Evolutionary conservation across 495 filamentous ascomycete species (phyloP), one percentile per base, ranked within the genome.

Genomic region (Hypomontagnella submonticulosa): DNA sequence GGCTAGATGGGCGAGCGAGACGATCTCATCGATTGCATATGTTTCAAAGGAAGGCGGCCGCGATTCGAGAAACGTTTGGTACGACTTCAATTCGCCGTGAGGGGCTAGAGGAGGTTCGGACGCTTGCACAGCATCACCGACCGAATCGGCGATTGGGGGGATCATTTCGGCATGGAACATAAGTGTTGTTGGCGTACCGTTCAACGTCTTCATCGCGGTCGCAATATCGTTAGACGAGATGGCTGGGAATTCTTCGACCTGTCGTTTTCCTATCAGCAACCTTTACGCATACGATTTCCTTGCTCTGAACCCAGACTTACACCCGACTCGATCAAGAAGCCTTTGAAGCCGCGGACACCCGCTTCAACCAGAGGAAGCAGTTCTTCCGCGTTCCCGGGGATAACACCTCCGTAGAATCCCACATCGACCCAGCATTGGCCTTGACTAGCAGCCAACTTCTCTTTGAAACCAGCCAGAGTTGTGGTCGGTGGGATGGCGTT

Each of bases 161-260:
- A 97, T 88, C 93, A 97, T 97, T 77, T 99, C 95, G 15, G 95
- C 95, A 71, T 99, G 95, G 79, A 99, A 99, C 94, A 99, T 97
- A 41, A 98, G 81, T 0, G 91, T 94, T 12, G 95, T 99, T 42
- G 91, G 83, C 36, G 77, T 73, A 63, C 90, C 87, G 37, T 88
- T 88, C 50, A 99, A 83, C 43, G 89, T 91, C 6, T 76, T 82
- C 87, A 99, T 91, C 41, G 88, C 93, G 42, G 87, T 84, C 0
- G 85, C 81, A 63, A 99, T 89, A 74, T 98, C 95, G 1, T 76
- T 79, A 1, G 90, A 83, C 0, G 88, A 90, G 10, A 99, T 91
- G 33, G 93, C 92, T 0, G 95, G 95, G 77, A 99, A 99, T 71
- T 99, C 95, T 15, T 95, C 91, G 27, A 99, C 92, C 92, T 92